These are phyloP conservation scores for Teunomyces lycoperdinae DNA, from an alignment of 805 yeast species.

Conservation along the genomic window DNA sequence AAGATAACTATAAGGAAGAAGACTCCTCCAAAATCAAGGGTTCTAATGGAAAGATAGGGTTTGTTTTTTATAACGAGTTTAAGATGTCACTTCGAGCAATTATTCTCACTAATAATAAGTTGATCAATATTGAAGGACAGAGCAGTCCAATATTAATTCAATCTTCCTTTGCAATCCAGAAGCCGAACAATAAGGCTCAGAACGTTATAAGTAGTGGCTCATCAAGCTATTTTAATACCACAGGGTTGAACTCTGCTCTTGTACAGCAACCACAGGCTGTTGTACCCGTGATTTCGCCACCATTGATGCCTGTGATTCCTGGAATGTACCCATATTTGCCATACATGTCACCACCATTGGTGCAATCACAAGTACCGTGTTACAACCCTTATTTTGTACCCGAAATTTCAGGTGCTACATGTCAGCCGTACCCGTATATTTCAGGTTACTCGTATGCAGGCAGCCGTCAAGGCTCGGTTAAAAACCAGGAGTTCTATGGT, in stretches of 20 bases:
- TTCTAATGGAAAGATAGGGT: slow-evolving; percentile 40
- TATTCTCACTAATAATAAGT: slow-evolving; percentile 45
- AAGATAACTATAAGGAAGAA: slow-evolving; percentile 10
- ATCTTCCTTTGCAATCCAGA: slow-evolving; percentile 42
- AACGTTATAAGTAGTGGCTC: background rate
- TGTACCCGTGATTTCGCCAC: background rate
- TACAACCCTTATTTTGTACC: slow-evolving; percentile 9
- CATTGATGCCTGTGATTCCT: background rate
- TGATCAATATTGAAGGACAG: slow-evolving; percentile 7
- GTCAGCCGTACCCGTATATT: background rate
- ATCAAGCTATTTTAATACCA: background rate
- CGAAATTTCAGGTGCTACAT: background rate
- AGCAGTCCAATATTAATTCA: slow-evolving; percentile 26
- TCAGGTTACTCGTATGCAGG: background rate
- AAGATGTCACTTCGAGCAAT: slow-evolving; percentile 65
- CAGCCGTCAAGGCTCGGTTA: background rate
- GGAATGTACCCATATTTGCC: background rate
- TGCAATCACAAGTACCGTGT: slow-evolving; percentile 6
- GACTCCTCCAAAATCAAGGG: slow-evolving; percentile 1
- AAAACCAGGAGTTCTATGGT: background rate
- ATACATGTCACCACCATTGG: background rate
- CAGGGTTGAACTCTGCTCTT: background rate
- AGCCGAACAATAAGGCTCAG: slow-evolving; percentile 10
- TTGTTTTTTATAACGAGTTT: slow-evolving; percentile 58
- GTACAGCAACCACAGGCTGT: background rate